Evolutionary conservation across 768 basidiomycete species (phyloP).

Genomic region (Phanerochaete carnosa): DNA sequence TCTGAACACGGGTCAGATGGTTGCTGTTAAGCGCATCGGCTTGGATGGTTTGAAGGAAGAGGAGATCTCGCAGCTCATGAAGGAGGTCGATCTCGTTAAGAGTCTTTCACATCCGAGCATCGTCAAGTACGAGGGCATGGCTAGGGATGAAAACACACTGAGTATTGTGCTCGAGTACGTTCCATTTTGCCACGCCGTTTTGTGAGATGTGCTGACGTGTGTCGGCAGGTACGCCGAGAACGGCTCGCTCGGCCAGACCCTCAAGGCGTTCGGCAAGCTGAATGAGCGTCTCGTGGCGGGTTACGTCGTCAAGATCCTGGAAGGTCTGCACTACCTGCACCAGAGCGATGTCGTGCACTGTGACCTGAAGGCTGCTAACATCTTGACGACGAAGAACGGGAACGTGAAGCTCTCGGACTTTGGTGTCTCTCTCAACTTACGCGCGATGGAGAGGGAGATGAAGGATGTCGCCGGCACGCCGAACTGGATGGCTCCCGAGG

Average conservation of each 20-base stretch:
- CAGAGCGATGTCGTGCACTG: constrained; percentile 90
- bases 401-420: constrained; percentile 98
- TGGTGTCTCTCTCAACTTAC: constrained; percentile 93
- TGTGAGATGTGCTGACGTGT: constrained; percentile 19
- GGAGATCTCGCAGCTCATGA: constrained; percentile 88
- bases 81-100: constrained; percentile 91
- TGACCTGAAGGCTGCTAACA: constrained; percentile 97
- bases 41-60: constrained; percentile 88
- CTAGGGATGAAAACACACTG: constrained; percentile 80
- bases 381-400: constrained; percentile 97
- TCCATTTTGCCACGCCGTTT: constrained; percentile 9
- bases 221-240: constrained; percentile 85
- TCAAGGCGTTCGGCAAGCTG: constrained; percentile 91
- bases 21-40: constrained; percentile 97
- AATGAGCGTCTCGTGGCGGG: constrained; percentile 89
- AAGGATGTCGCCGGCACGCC: constrained; percentile 92
- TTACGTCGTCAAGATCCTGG: constrained; percentile 95
- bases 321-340: constrained; percentile 93
- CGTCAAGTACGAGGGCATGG: constrained; percentile 97
- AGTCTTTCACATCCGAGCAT: constrained; percentile 91
- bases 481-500: constrained; percentile 99
- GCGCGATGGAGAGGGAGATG: constrained; percentile 82
- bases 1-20: constrained; percentile 91
- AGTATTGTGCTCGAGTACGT: constrained; percentile 94
- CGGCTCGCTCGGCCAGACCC: constrained; percentile 89